These are phyloP conservation scores for Hyparrhenia diplandra DNA, from an alignment of 176 grass and related monocot species.

Conservation along the genomic window DNA sequence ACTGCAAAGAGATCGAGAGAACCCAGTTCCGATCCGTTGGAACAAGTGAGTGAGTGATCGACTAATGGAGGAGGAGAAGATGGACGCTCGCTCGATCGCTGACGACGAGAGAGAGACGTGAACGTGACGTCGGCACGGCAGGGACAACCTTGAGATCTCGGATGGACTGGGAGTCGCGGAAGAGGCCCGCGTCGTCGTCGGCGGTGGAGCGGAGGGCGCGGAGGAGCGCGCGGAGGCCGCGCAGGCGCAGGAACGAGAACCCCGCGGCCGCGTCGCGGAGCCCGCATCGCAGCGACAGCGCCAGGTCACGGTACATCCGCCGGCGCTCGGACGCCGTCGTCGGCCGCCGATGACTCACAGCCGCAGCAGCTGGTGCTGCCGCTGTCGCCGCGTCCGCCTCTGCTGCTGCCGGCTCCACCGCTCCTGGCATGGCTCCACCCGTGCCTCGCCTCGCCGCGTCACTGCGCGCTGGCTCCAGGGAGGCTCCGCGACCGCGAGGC, in stretches of 20 bases:
- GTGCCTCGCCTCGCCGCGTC: neutral
- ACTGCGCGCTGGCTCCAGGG: neutral
- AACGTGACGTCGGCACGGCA: neutral
- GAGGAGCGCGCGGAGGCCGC: constrained; percentile 48
- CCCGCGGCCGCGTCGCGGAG: constrained; percentile 45
- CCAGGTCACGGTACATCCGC: constrained; percentile 39
- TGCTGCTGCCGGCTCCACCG: neutral
- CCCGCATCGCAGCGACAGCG: constrained; percentile 42
- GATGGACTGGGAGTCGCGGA: constrained; percentile 42
- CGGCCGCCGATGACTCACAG: neutral
- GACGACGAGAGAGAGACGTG: neutral
- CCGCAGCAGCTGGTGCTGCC: neutral
- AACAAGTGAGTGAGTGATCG: neutral
- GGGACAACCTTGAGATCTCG: constrained; percentile 51
- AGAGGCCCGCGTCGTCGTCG: constrained; percentile 16
- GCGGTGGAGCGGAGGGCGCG: constrained; percentile 35
- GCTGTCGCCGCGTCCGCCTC: too few species aligned
- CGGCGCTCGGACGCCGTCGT: constrained; percentile 28
- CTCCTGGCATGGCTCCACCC: neutral
- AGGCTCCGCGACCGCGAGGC: neutral
- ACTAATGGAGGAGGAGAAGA: neutral
- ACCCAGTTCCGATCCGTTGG: too few species aligned
- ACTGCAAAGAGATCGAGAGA: constrained; percentile 36
- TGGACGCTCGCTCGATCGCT: too few species aligned
- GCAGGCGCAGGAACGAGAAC: constrained; percentile 55